Base-by-base conservation (phyloP, 495 filamentous ascomycete genomes). In the Terfezia claveryi region DNA sequence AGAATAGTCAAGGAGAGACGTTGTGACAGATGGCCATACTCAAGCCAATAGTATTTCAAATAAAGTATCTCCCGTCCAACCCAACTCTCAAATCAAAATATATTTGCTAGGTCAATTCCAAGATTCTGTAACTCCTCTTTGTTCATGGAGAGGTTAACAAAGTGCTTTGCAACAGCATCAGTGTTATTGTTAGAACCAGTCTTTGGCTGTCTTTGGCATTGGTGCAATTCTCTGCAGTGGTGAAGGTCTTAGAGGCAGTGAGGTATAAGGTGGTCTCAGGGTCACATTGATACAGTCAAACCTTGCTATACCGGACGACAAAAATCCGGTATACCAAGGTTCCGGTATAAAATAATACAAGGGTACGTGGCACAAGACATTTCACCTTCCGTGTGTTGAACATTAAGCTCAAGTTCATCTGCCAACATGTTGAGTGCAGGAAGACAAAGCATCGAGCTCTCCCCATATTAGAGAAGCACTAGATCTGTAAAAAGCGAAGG, bases 161-260 rank as follows among this genome's bases (percentile, higher is more conserved):
- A 98, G 74, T 98, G 91, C 78, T 96, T 96, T 57, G 91, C 85
- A 61, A 98, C 91, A 61, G 78, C 72, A 36, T 92, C 83, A 65
- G 87, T 84, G 60, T 75, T 73, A 58, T 71, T 74, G 64, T 74
- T 70, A 56, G 77, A 98, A 98, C 92, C 91, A 98, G 53, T 73
- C 66, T 79, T 98, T 98, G 38, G 91, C 91, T 44, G 83, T 82
- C 74, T n/a, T 92, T 94, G 67, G 91, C 92, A 68, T 98, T 98
- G 54, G 91, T 95, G 38, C 73, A 81, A 51, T 92, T 98, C 76
- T 98, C 91, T 51, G 91, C 91, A 7, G 92, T 98, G 56, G 91
- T 98, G 74, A 98, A 98, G 55, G 91, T 96, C 79, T 98, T 98
- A 68, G 89, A 95, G 51, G 91, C 91, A 64, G 96, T 77, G 61